Base-by-base conservation (phyloP, 495 filamentous ascomycete species). In the Talaromyces nanjingensis region DNA sequence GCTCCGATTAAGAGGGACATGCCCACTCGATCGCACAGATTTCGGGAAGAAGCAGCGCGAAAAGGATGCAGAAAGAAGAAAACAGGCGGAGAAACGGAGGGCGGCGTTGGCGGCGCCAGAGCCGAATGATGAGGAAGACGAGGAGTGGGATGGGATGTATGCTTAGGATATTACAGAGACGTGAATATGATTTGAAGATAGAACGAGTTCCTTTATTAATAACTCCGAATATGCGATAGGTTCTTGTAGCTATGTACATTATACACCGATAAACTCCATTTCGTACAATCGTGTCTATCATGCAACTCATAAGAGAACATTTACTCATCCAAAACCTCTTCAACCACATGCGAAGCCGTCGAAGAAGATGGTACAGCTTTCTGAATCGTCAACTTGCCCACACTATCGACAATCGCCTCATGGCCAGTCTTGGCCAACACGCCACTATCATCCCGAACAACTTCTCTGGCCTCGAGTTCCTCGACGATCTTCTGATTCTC, bases 1-100 rank as follows among this genome's bases (percentile, higher is more conserved):
- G 94, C 71, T 98, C 71, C 83, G 88, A 69, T 81, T 94, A 65
- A 89, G 96, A 73, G 87, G 90, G 11, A 96, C 88, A 3, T 98
- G 93, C 78, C 93, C 93, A 24, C 76, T 97, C 66, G 93, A 96
- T 72, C 81, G 93, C 54, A 84, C 86, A 71, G 87, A 92, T 68
- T 76, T 98, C 67, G 79, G 87, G 33, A 88, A 91, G 79, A 87
- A 87, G 81, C 87, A 86, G 75, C 77, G 83, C 66, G 83, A 84
- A 71, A 80, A 88, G 66, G 82, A 75, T 67, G 81, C 81, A 58
- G 78, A 79, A 60, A 75, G 78, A 55, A 73, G 59, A 65, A 77
- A 69, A 76, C 80, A 73, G 73, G 75, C 8, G 75, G 77, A 57
- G 72, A 78, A 61, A 69, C 67, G 47, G 72, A 78, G 29, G 75